These are phyloP conservation scores for Fusarium cyanostomum DNA, from an alignment of 2,329 filamentous ascomycete species.

Conservation along the genomic window DNA sequence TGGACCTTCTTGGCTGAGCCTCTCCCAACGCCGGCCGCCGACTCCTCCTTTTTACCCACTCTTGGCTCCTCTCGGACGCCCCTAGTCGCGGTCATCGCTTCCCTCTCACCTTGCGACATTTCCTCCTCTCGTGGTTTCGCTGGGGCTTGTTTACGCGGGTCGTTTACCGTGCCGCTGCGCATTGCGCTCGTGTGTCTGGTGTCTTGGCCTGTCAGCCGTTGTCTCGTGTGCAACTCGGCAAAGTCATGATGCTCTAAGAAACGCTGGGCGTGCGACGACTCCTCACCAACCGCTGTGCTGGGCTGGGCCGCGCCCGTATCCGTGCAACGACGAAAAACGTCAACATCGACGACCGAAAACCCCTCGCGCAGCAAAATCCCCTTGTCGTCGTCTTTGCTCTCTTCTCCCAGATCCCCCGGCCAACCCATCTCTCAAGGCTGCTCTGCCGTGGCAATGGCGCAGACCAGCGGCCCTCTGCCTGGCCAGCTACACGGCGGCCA, in stretches of 20 bases:
- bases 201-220: constrained; percentile 19
- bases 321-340: constrained; percentile 37
- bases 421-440: constrained; percentile 7
- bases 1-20: constrained; percentile 8
- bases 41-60: constrained; percentile 34
- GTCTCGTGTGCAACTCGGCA: constrained; percentile 35
- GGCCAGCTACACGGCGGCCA: constrained; percentile 37
- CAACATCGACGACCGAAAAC: constrained; percentile 25
- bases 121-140: constrained; percentile 19
- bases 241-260: constrained; percentile 44
- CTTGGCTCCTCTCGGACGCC: constrained; percentile 35
- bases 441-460: constrained; percentile 40
- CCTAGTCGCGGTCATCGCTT: constrained; percentile 23
- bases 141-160: constrained; percentile 34
- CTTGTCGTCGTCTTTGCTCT: neutral
- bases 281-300: constrained; percentile 22
- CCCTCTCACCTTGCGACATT: constrained; percentile 31
- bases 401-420: neutral
- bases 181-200: constrained; percentile 13
- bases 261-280: constrained; percentile 41
- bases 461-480: constrained; percentile 35
- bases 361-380: constrained; percentile 16
- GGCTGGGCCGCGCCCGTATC: constrained; percentile 38
- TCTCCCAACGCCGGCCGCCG: constrained; percentile 8
- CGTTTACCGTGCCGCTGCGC: constrained; percentile 18